A percentile compares a stretch with the other conserved stretches of the same genome.
Conservation (phyloP, 495 filamentous ascomycete species). For the Penicillium canescens region DNA sequence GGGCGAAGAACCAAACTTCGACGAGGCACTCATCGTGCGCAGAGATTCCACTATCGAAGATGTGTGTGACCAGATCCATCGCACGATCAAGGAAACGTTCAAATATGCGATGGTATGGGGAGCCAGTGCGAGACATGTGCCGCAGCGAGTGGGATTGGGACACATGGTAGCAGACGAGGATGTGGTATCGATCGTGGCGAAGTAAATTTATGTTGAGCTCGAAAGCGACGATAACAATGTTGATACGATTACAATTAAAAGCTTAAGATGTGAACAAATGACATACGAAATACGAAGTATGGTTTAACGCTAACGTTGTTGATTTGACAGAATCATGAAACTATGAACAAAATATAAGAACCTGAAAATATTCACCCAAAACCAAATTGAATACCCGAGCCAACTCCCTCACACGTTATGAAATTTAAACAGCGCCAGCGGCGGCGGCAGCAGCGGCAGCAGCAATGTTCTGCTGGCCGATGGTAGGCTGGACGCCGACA, state of each 20-base stretch:
- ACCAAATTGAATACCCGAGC: constrained; percentile 14
- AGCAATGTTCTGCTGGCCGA: constrained; percentile 52
- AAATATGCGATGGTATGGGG: constrained; percentile 99
- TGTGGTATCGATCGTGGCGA: constrained; percentile 87
- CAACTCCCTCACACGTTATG: constrained; percentile 16
- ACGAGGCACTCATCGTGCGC: constrained; percentile 90
- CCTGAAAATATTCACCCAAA: constrained; percentile 6
- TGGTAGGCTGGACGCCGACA: constrained; percentile 79
- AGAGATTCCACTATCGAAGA: constrained; percentile 88
- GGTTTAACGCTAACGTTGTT: constrained; percentile 1
- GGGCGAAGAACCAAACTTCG: constrained; percentile 87
- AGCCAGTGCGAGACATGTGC: constrained; percentile 89
- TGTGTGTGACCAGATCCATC: constrained; percentile 94
- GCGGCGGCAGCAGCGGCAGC: constrained; percentile 42
- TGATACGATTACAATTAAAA: constrained; percentile 7
- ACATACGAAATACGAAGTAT: neutral
- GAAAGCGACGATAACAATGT: constrained; percentile 7
- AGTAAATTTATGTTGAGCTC: constrained; percentile 23
- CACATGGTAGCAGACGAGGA: constrained; percentile 94
- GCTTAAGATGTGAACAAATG: neutral
- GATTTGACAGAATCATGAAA: constrained; percentile 15
- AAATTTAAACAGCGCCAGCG: constrained; percentile 31
- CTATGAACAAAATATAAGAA: constrained; percentile 16
- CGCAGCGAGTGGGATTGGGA: constrained; percentile 85
- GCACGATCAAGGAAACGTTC: constrained; percentile 95